Evolutionary conservation across 2,329 filamentous ascomycete species (phyloP), one percentile per base, ranked within the genome.

Genomic region (Cytospora schulzeri): DNA sequence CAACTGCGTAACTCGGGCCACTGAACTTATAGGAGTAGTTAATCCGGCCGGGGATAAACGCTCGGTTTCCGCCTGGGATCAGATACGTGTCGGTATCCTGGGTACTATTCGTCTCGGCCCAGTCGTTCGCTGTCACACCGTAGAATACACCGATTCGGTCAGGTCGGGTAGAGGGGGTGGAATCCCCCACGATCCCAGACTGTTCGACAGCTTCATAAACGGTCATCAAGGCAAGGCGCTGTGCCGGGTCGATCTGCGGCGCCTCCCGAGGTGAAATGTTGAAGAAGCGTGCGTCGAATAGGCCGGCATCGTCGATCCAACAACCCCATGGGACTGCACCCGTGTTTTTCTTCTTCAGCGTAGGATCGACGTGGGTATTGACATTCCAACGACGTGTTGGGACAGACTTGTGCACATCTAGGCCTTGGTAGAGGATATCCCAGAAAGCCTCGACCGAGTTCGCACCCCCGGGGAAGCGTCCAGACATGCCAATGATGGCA

Each of bases 71-170:
- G 1, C 73, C 73, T 1, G 70, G 71, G 0, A 68, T 50, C 63
- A 71, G 57, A 63, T 71, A 19, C 66, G 66, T 8, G 66, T 50
- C 6, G 35, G 51, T 65, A 22, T 73, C 68, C 4, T 64, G 48
- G 0, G 82, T 81, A 31, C 81, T 83, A 70, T 90, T 89, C 62
- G 86, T 83, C 71, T 90, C 88, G 75, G 83, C 80, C 51, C 74
- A 73, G n/a, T 68, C 67, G n/a, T 67, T 85, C 66, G 84, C 87
- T 14, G 86, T 87, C 70, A 86, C 83, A 58, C 87, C 87, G 69
- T 88, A 88, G 74, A 88, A 89, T 0, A 84, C 86, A 63, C 86
- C 87, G 58, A 89, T 81, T 83, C 90, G 70, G 68, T n/a, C 69
- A 65, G 83, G 17, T 22, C 41, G n/a, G n/a, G 48, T 67, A 0